Base-by-base conservation (phyloP, 164 flowering plant genomes). In the Piper betle region DNA sequence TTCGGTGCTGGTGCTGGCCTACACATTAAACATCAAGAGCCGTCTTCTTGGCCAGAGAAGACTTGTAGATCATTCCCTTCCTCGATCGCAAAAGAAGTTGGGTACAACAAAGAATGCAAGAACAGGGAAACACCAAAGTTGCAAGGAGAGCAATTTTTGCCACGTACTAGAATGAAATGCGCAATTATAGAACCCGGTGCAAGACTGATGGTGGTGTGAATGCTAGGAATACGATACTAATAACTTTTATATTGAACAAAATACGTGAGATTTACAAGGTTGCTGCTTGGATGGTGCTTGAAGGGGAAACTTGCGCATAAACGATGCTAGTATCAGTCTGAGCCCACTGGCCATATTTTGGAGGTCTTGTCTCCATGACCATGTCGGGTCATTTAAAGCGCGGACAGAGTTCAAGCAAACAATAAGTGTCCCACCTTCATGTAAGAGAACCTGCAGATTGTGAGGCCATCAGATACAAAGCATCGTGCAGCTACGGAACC, bases 391-490 rank as follows among this genome's bases (percentile, higher is more conserved):
- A 68, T 82, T 81, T 20, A 92, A 75, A 53, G 91, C 93, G 18
- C 98, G 91, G 43, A 89, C 66, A 5, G 96, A 89, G 59, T 87
- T 89, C 55, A 89, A 86, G 69, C 98, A 92, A 61, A 92, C 96
- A 25, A 92, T 70, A 64, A 92, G 91, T 4, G 96, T 92, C 15
- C 96, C 98, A 9, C 99, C 99, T 78, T 94, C 99, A 62, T 94
- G 99, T 63, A 91, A 69, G 70, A 94, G 99, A 70, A 94, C 99
- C 99, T 94, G 83, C 70, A 25, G 12, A 41, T 20, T 11, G 43
- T 20, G 16, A n/a, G 37, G 8, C 15, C 37, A 40, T 20, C 5
- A 16, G 33, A 25, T 25, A 25, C 33, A 25, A 25, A 25, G 33
- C 33, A 25, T 25, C 33, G 33, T 25, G 33, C 33, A 25, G 33